Conservation (phyloP, 1,139 yeast genomes). For the Kodamaea sp. region DNA sequence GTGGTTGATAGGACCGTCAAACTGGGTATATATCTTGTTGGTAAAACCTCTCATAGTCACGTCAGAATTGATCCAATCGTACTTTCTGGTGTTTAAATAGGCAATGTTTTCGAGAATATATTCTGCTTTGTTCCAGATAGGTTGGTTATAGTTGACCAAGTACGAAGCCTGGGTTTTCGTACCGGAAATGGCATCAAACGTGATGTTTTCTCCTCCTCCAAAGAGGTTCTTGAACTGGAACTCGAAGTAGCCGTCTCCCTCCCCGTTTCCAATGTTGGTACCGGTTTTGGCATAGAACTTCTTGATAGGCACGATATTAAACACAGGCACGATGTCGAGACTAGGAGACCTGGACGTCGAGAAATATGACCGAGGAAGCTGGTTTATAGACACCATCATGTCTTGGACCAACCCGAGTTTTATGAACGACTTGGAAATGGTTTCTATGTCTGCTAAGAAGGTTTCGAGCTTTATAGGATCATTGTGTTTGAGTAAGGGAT, state of each 20-base stretch:
- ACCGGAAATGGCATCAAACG: slow-evolving; percentile 77
- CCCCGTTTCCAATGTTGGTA: slow-evolving; percentile 93
- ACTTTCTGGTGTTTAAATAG: slow-evolving; percentile 58
- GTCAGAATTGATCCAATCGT: slow-evolving; percentile 70
- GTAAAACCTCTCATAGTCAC: slow-evolving; percentile 61
- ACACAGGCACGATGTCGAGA: slow-evolving; percentile 54
- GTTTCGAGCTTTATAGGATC: slow-evolving; percentile 34
- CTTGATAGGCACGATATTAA: slow-evolving; percentile 61
- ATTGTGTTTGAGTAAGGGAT: slow-evolving; percentile 45
- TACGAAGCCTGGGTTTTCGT: slow-evolving; percentile 79
- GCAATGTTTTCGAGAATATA: slow-evolving; percentile 57
- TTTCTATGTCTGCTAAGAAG: slow-evolving; percentile 43
- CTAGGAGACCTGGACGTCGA: slow-evolving; percentile 17
- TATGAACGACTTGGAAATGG: slow-evolving; percentile 41
- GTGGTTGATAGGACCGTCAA: slow-evolving; percentile 36
- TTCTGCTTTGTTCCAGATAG: slow-evolving; percentile 53
- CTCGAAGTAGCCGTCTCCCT: slow-evolving; percentile 88
- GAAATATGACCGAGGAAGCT: slow-evolving; percentile 30
- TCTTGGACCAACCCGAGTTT: slow-evolving; percentile 49
- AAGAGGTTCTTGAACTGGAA: slow-evolving; percentile 74
- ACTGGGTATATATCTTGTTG: slow-evolving; percentile 46
- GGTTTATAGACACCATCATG: slow-evolving; percentile 41
- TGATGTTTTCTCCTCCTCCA: slow-evolving; percentile 84
- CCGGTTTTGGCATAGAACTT: slow-evolving; percentile 81
- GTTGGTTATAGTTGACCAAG: slow-evolving; percentile 61